These are phyloP conservation scores for Kalmusia sp. DNA, from an alignment of 2,329 filamentous ascomycete genomes.

Conservation along the genomic window DNA sequence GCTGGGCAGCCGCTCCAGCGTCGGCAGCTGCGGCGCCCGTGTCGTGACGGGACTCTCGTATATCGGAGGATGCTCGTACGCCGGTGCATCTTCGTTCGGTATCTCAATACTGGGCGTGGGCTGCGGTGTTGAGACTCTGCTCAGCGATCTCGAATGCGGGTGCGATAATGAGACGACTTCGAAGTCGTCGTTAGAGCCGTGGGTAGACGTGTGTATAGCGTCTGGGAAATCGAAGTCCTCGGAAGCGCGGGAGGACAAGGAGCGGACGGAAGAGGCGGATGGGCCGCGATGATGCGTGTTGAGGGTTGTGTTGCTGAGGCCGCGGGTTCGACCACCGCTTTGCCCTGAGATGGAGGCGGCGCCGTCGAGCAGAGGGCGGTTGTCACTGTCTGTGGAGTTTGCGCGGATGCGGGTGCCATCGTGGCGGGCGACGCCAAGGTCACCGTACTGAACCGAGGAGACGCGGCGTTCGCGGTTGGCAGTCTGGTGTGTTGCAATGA, in stretches of 20 bases:
- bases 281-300: conserved; percentile 51
- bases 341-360: conserved; percentile 67
- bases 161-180: conserved; percentile 52
- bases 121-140: conserved; percentile 22
- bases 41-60: conserved; percentile 52
- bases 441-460: conserved; percentile 78
- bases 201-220: conserved; percentile 25
- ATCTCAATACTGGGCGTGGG: conserved; percentile 33
- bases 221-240: conserved; percentile 45
- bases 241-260: conserved; percentile 45
- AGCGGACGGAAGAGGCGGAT: conserved; percentile 51
- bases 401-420: conserved; percentile 79
- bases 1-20: conserved; percentile 50
- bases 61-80: conserved; percentile 57
- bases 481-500: conserved; percentile 67
- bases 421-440: conserved; percentile 76
- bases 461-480: conserved; percentile 70
- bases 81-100: conserved; percentile 42
- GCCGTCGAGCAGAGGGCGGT: conserved; percentile 73
- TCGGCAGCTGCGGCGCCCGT: conserved; percentile 43
- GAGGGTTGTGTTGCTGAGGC: conserved; percentile 34
- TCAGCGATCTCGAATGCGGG: conserved; percentile 41
- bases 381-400: conserved; percentile 76
- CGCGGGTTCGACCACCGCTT: conserved; percentile 29
- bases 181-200: conserved; percentile 46